phyloP scores from a whole-genome alignment of 2,329 filamentous ascomycete species.

The Graphium sp. region DNA sequence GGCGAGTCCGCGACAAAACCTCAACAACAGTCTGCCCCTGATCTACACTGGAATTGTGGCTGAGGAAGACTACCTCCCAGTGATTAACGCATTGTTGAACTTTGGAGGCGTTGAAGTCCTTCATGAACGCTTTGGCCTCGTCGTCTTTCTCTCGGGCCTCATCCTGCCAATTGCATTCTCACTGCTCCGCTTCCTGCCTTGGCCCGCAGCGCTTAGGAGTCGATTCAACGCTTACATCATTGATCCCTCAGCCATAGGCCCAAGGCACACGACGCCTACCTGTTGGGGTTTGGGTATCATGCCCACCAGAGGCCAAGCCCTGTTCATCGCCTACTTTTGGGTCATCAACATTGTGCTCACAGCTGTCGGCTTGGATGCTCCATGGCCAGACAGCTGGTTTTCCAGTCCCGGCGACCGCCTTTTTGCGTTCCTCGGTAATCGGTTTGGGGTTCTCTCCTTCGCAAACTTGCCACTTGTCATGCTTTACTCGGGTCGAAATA shows the following conservation, averaged over 20 bases:
- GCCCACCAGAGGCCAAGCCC: constrained; percentile 22
- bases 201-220: constrained; percentile 5
- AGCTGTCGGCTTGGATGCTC: constrained; percentile 11
- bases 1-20: constrained; percentile 2
- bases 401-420: constrained; percentile 11
- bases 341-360: constrained; percentile 18
- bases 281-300: constrained; percentile 9
- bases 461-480: constrained; percentile 22
- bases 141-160: constrained; percentile 9
- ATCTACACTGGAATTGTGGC: constrained; percentile 6
- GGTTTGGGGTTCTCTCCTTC: constrained; percentile 21
- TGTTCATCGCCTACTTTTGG: constrained; percentile 23
- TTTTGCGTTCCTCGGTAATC: constrained; percentile 17
- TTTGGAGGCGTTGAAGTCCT: constrained; percentile 5
- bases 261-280: constrained; percentile 9
- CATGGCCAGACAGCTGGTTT: constrained; percentile 13
- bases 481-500: constrained; percentile 28
- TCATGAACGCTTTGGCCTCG: constrained; percentile 9
- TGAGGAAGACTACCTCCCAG: constrained; percentile 4
- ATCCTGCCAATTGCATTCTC: constrained; percentile 13
- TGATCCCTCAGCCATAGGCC: constrained; percentile 11
- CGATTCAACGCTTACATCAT: constrained; percentile 12
- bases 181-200: constrained; percentile 12
- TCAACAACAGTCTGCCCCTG: constrained; percentile 4
- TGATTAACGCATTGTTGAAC: constrained; percentile 2